A percentile compares a stretch with the other conserved stretches of the same genome.
Conservation (phyloP, 345 rosid genomes). For the Eucalyptus curtisii region DNA sequence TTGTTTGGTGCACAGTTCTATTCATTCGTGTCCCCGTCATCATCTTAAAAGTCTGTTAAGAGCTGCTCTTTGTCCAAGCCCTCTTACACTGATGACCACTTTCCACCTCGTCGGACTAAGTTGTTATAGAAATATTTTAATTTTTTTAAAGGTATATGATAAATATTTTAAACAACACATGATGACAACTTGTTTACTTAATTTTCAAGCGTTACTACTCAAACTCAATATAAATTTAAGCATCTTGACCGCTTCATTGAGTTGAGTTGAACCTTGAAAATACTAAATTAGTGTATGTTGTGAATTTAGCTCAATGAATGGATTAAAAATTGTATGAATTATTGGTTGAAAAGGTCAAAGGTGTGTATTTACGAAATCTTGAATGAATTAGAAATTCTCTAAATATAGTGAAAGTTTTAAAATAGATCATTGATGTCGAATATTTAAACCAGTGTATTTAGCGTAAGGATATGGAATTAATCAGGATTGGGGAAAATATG, state of each 20-base stretch:
- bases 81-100: rapidly evolving
- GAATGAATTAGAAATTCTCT: not conserved
- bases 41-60: rapidly evolving
- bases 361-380: rapidly evolving
- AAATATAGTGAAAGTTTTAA: not conserved
- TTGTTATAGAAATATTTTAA: not conserved
- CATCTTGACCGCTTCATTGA: not conserved
- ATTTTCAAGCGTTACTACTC: not conserved
- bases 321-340: not conserved
- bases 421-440: rapidly evolving
- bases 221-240: not conserved
- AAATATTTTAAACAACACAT: not conserved
- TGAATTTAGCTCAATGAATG: not conserved
- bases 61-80: rapidly evolving
- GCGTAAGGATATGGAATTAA: not conserved
- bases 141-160: not conserved
- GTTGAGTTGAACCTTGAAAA: not conserved
- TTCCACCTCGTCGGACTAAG: rapidly evolving
- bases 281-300: not conserved
- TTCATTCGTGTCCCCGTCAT: not conserved
- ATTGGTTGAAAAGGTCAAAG: not conserved
- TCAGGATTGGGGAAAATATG: not conserved
- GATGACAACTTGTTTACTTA: not conserved
- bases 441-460: not conserved
- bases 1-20: rapidly evolving